Percentiles rank a stretch among this genome's conserved stretches.
These are phyloP conservation scores for Dimargaris cristalligena DNA, from an alignment of 192 early-diverging fungal genomes.

Conservation along the genomic window DNA sequence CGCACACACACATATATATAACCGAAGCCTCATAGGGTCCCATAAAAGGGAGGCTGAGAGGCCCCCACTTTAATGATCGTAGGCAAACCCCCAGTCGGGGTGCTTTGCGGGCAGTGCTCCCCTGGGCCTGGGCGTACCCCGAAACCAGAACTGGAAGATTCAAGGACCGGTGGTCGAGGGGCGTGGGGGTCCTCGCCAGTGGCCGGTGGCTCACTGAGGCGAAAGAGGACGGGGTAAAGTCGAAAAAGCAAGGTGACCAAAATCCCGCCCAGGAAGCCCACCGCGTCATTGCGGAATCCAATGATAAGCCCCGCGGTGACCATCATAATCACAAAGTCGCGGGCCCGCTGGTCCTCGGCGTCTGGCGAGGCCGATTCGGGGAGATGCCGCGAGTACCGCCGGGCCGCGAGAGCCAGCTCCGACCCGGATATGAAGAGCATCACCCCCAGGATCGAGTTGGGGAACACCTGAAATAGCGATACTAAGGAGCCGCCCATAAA, in stretches of 20 bases:
- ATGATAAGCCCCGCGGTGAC: slow-evolving; percentile 50
- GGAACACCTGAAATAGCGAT: slow-evolving; percentile 51
- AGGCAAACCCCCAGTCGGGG: too few species aligned
- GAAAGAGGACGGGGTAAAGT: not conserved
- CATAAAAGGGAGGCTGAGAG: too few species aligned
- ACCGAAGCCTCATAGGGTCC: too few species aligned
- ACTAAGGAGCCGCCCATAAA: slow-evolving; percentile 68
- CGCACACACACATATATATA: too few species aligned
- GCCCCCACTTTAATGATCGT: too few species aligned
- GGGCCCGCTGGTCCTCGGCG: slow-evolving; percentile 18
- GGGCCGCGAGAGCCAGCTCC: slow-evolving; percentile 45
- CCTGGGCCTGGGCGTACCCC: too few species aligned
- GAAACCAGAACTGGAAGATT: too few species aligned
- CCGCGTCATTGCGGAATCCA: slow-evolving; percentile 65
- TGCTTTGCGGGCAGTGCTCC: too few species aligned
- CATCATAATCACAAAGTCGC: slow-evolving; percentile 53
- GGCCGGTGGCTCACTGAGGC: too few species aligned
- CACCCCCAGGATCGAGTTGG: slow-evolving; percentile 62
- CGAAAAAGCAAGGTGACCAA: slow-evolving; percentile 30
- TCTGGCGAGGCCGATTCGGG: slow-evolving; percentile 12
- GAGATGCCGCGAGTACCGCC: slow-evolving; percentile 18
- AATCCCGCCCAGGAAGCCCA: slow-evolving; percentile 59
- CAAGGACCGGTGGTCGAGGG: too few species aligned
- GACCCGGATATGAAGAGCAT: slow-evolving; percentile 74
- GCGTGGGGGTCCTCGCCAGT: too few species aligned